phyloP scores from a whole-genome alignment of 192 early-diverging fungal genomes.

The Physocladia obscura region DNA sequence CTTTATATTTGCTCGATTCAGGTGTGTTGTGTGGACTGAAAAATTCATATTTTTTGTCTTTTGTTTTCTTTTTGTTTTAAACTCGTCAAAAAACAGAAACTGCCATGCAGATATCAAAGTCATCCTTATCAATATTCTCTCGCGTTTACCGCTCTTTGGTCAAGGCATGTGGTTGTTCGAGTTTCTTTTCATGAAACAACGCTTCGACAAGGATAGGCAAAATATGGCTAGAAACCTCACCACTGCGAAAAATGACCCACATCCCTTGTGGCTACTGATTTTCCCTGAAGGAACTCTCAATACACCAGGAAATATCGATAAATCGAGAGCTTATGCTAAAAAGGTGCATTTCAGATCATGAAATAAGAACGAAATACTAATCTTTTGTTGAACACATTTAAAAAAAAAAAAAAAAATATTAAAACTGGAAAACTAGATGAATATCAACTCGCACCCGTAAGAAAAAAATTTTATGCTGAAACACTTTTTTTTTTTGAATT shows the following conservation, averaged over 20 bases:
- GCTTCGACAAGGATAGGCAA: slow-evolving; percentile 72
- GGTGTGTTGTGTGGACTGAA: too few relatives aligned
- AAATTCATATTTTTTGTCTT: background rate
- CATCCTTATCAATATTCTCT: slow-evolving; percentile 81
- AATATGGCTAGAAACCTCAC: slow-evolving; percentile 30
- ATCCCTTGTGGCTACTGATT: slow-evolving; percentile 88
- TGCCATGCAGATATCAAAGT: slow-evolving; percentile 87
- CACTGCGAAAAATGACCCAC: background rate
- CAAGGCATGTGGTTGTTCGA: slow-evolving; percentile 86
- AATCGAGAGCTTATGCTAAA: slow-evolving; percentile 70
- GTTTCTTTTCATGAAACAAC: slow-evolving; percentile 92
- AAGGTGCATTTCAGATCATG: slow-evolving; percentile 24
- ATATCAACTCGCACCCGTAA: slow-evolving; percentile 37
- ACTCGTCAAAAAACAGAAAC: slow-evolving; percentile 30
- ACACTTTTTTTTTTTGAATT: background rate
- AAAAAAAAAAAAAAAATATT: background rate
- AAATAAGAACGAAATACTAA: too few relatives aligned
- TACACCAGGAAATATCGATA: slow-evolving; percentile 69
- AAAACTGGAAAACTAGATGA: slow-evolving; percentile 14
- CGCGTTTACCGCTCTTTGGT: slow-evolving; percentile 85
- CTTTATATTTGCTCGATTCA: slow-evolving; percentile 46
- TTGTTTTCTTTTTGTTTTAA: background rate
- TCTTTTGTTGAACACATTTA: background rate
- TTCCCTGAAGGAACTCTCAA: slow-evolving; percentile 97
- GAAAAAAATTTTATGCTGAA: background rate